Conservation (phyloP, 352 stramenopile genomes). For the Globisporangium barbulae region DNA sequence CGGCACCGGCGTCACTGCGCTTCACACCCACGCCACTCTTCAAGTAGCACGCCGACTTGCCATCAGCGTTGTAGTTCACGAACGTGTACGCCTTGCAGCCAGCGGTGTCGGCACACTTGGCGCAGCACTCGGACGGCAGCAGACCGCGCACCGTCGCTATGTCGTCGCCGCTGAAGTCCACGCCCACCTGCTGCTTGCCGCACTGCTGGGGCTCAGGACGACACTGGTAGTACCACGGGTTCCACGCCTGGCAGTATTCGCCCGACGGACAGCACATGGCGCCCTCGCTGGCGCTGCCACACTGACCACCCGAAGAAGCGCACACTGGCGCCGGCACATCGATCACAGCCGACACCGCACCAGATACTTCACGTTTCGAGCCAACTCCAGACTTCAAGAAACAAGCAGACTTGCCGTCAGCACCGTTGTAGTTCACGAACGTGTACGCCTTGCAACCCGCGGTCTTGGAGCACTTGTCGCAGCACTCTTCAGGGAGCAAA, state of each 20-base stretch:
- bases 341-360: not conserved
- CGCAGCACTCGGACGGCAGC: no score
- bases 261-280: no score
- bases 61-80: conserved; percentile 11
- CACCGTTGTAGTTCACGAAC: conserved; percentile 15
- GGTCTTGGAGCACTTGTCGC: conserved; percentile 10
- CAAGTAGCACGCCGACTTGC: not conserved
- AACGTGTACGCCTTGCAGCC: conserved; percentile 17
- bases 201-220: no score
- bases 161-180: no score
- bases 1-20: no score
- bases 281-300: no score
- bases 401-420: not conserved
- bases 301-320: not conserved
- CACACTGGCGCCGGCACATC: not conserved
- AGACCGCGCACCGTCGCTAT: no score
- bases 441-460: conserved; percentile 17
- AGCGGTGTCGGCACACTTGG: no score
- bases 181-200: no score
- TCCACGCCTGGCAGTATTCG: no score
- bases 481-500: conserved; percentile 8
- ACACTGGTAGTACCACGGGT: no score
- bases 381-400: not conserved
- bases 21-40: not conserved
- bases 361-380: not conserved